phyloP scores from a whole-genome alignment of 805 yeast genomes.

The Millerago galiae region DNA sequence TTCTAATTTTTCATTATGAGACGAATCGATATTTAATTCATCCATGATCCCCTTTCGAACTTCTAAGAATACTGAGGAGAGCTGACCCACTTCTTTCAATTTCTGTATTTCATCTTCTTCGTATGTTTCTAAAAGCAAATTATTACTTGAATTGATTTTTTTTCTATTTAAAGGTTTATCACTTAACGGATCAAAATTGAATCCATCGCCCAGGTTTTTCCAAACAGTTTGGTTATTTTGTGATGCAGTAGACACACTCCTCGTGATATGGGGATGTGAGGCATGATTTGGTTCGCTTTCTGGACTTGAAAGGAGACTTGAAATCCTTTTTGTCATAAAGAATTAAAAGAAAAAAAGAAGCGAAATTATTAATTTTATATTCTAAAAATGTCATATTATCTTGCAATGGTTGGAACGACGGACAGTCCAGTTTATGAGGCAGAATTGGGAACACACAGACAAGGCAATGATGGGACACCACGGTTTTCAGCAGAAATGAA shows the following conservation, averaged over 20 bases:
- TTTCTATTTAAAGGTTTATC: background rate
- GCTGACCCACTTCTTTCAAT: conserved; percentile 29
- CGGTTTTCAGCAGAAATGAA: conserved; percentile 48
- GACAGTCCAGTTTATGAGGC: conserved; percentile 86
- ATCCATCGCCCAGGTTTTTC: conserved; percentile 13
- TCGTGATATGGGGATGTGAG: no score
- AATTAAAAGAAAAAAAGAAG: no score
- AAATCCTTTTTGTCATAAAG: no score
- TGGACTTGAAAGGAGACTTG: no score
- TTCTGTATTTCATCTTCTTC: conserved; percentile 2
- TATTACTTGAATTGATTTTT: no score
- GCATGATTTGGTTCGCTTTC: no score
- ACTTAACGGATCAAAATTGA: conserved; percentile 22
- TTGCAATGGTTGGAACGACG: conserved; percentile 79
- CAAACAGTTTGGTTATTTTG: background rate
- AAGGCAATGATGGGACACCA: conserved; percentile 52
- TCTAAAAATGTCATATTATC: conserved; percentile 66
- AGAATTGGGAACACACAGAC: conserved; percentile 72
- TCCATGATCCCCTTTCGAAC: conserved; percentile 35
- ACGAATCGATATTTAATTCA: conserved; percentile 34
- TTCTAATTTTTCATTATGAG: conserved; percentile 14
- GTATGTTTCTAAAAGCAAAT: background rate
- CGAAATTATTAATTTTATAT: no score
- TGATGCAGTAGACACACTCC: background rate
- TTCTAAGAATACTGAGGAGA: conserved; percentile 35